These are phyloP conservation scores for Albophoma yamanashiensis DNA, from an alignment of 2,329 filamentous ascomycete genomes.

Conservation along the genomic window DNA sequence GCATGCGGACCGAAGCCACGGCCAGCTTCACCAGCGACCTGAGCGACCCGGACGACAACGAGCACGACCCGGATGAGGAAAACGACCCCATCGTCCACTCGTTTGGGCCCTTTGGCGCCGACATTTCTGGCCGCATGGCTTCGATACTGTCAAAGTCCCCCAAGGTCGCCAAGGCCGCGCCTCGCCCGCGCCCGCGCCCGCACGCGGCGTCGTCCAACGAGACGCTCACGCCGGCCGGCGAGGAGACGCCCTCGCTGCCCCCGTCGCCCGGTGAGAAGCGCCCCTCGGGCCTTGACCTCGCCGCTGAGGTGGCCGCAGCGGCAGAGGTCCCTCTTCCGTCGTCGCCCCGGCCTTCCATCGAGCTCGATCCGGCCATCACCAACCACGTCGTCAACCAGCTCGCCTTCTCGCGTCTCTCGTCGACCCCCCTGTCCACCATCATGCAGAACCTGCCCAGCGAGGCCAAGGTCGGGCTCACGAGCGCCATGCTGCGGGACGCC, in stretches of 20 bases:
- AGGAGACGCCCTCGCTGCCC: slow-evolving; percentile 9
- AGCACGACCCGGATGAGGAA: slow-evolving; percentile 72
- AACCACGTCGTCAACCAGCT: slow-evolving; percentile 95
- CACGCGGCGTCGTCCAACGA: slow-evolving; percentile 10
- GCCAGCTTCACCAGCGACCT: slow-evolving; percentile 48
- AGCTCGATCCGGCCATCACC: slow-evolving; percentile 38
- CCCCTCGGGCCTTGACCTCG: background rate
- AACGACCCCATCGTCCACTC: slow-evolving; percentile 90
- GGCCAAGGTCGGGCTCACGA: slow-evolving; percentile 47
- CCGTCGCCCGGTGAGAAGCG: slow-evolving; percentile 13
- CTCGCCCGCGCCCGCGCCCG: slow-evolving; percentile 10
- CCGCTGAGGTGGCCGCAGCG: background rate
- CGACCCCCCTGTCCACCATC: slow-evolving; percentile 82
- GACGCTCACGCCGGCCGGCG: slow-evolving; percentile 9
- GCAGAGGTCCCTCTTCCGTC: slow-evolving; percentile 1
- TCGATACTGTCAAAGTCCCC: slow-evolving; percentile 65
- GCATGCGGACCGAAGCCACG: slow-evolving; percentile 39
- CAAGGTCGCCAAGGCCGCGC: slow-evolving; percentile 22
- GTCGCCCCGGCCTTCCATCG: slow-evolving; percentile 14
- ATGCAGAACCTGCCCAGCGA: slow-evolving; percentile 71
- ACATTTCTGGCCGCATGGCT: slow-evolving; percentile 72
- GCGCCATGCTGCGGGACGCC: slow-evolving; percentile 55
- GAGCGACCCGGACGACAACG: slow-evolving; percentile 49
- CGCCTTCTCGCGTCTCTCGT: slow-evolving; percentile 85
- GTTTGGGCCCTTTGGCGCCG: slow-evolving; percentile 81